These are phyloP conservation scores for Aphanomyces euteiches DNA, from an alignment of 352 stramenopile species.

Conservation along the genomic window DNA sequence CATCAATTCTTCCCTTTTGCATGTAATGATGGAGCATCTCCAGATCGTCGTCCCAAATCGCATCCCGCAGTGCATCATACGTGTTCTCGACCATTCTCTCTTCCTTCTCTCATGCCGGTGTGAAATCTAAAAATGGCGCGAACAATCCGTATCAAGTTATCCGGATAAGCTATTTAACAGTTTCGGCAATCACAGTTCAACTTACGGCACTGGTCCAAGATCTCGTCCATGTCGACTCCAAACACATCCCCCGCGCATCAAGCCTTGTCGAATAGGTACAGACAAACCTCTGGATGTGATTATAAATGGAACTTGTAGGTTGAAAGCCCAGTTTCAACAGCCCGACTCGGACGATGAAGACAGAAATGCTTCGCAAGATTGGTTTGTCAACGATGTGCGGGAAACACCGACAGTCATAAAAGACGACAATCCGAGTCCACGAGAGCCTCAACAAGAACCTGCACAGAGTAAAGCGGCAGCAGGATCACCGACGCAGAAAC, in stretches of 20 bases:
- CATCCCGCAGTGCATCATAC: conserved; percentile 65
- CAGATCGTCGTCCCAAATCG: conserved; percentile 66
- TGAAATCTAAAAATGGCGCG: conserved; percentile 1
- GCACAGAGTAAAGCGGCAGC: background rate
- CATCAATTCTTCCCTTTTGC: conserved; percentile 33
- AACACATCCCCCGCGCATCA: conserved; percentile 9
- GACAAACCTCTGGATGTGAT: background rate
- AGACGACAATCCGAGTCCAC: conserved; percentile 35
- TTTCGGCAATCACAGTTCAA: too few species aligned
- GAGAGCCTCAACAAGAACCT: conserved; percentile 9
- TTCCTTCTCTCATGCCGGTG: background rate
- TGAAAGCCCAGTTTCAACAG: conserved; percentile 70
- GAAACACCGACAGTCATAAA: conserved; percentile 31
- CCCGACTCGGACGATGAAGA: conserved; percentile 49
- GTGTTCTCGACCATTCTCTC: conserved; percentile 21
- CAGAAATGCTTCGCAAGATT: conserved; percentile 61
- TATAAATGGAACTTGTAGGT: background rate
- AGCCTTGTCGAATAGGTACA: conserved; percentile 11
- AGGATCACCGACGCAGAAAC: conserved; percentile 15
- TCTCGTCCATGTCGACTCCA: too few species aligned
- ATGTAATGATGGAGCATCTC: conserved; percentile 48
- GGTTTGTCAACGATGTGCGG: conserved; percentile 74
- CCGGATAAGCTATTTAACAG: background rate
- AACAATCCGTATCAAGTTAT: background rate
- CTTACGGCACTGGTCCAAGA: too few species aligned